Percentiles rank a stretch among this genome's conserved stretches.
These are phyloP conservation scores for Aristolochia contorta DNA, from an alignment of 164 flowering plant species.

Conservation along the genomic window DNA sequence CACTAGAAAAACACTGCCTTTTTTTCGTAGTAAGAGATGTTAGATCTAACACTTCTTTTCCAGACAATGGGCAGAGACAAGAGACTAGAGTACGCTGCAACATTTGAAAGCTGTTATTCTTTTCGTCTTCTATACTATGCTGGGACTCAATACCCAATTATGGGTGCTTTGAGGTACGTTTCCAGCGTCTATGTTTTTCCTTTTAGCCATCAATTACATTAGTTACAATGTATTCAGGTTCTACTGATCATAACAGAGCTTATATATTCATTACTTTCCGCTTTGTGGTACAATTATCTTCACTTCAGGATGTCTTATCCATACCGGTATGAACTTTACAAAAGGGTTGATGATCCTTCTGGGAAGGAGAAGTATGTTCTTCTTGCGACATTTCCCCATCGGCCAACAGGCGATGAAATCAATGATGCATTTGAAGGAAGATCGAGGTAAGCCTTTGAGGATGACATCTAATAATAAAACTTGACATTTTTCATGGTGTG, in stretches of 20 bases:
- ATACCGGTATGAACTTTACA: conserved; percentile 62
- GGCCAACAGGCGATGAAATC: conserved; percentile 57
- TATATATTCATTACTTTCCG: background rate
- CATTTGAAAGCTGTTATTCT: conserved; percentile 67
- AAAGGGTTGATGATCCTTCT: conserved; percentile 57
- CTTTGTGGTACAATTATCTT: background rate
- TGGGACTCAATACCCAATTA: conserved; percentile 93
- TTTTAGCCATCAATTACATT: too few species aligned
- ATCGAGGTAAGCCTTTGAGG: conserved; percentile 40
- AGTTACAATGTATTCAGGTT: too few species aligned
- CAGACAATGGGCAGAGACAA: conserved; percentile 95
- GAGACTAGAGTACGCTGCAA: conserved; percentile 89
- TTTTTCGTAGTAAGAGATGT: conserved; percentile 1
- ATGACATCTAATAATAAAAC: too few species aligned
- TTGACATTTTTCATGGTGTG: too few species aligned
- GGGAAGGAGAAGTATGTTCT: conserved; percentile 68
- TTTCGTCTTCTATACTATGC: conserved; percentile 92
- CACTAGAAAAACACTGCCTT: background rate
- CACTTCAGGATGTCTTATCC: conserved; percentile 71
- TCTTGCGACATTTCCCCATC: conserved; percentile 43
- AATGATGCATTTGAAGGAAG: conserved; percentile 76
- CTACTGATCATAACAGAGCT: too few species aligned
- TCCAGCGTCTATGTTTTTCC: too few species aligned
- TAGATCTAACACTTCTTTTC: conserved; percentile 10
- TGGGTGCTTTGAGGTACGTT: conserved; percentile 91